Evolutionary conservation across 108 stramenopile species (phyloP).

Genomic region (Stephanodiscus minutulus): DNA sequence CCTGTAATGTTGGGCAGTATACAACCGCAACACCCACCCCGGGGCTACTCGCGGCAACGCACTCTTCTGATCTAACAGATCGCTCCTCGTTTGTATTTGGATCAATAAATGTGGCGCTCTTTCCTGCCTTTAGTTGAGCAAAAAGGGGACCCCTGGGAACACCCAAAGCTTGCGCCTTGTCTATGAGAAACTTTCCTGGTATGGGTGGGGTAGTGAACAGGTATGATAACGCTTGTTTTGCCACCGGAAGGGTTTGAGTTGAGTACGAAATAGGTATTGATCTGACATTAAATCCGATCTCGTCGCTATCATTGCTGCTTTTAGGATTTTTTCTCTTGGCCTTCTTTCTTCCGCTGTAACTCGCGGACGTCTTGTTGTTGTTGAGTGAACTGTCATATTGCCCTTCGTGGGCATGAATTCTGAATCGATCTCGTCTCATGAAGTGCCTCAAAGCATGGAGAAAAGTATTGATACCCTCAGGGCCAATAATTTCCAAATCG

Average conservation of each 20-base stretch:
- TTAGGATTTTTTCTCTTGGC: conserved; percentile 43
- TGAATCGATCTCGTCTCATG: conserved; percentile 77
- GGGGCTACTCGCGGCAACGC: conserved; percentile 62
- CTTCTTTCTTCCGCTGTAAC: conserved; percentile 17
- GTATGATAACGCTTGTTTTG: conserved; percentile 59
- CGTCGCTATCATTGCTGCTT: conserved; percentile 24
- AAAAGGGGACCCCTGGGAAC: conserved; percentile 86
- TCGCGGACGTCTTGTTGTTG: conserved; percentile 13
- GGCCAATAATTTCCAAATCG: conserved; percentile 72
- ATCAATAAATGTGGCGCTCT: conserved; percentile 73
- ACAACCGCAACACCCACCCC: conserved; percentile 71
- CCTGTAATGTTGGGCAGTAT: conserved; percentile 51
- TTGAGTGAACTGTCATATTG: conserved; percentile 34
- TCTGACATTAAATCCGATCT: conserved; percentile 30
- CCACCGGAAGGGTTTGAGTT: conserved; percentile 8
- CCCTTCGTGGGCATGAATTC: conserved; percentile 66
- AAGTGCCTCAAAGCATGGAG: conserved; percentile 78
- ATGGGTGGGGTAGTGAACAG: conserved; percentile 71
- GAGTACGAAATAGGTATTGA: conserved; percentile 25
- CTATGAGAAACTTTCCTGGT: conserved; percentile 76
- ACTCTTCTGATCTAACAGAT: conserved; percentile 67
- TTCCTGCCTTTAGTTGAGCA: conserved; percentile 79
- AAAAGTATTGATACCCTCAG: conserved; percentile 64
- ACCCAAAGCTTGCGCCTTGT: conserved; percentile 69
- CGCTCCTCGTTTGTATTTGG: conserved; percentile 46